phyloP scores from a whole-genome alignment of 1,284 basidiomycete species.

The Inonotus obliquus region DNA sequence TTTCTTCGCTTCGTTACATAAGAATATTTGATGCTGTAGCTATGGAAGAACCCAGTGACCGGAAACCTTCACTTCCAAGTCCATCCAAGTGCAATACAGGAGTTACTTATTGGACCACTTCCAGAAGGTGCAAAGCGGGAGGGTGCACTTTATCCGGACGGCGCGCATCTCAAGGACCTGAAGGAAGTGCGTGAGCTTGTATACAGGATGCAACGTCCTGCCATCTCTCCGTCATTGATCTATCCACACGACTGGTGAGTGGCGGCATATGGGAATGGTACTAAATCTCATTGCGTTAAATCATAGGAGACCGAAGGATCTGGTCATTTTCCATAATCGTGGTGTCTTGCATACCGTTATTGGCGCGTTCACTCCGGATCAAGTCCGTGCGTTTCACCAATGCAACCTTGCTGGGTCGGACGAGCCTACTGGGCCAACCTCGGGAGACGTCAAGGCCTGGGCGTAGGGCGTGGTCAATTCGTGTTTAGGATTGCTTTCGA shows the following conservation, averaged over 20 bases:
- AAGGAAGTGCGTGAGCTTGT: conserved; percentile 66
- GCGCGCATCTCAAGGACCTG: conserved; percentile 66
- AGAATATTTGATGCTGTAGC: conserved; percentile 32
- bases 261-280: neutral
- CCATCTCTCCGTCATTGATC: conserved; percentile 66
- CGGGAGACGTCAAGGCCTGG: conserved; percentile 58
- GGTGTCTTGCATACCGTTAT: conserved; percentile 77
- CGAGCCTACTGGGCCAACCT: conserved; percentile 60
- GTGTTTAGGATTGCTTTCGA: too few species aligned
- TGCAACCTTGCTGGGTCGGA: conserved; percentile 78
- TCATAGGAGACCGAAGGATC: conserved; percentile 49
- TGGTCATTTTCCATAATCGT: conserved; percentile 64
- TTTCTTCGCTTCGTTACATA: neutral
- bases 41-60: conserved; percentile 85
- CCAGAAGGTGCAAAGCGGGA: conserved; percentile 46
- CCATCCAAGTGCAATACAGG: conserved; percentile 59
- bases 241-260: conserved; percentile 61
- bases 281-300: neutral
- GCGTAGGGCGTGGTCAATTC: conserved; percentile 37
- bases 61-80: conserved; percentile 74
- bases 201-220: conserved; percentile 78
- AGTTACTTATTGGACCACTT: conserved; percentile 59
- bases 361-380: conserved; percentile 64
- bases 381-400: conserved; percentile 77
- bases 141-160: conserved; percentile 68